Evolutionary conservation across 768 basidiomycete genomes (phyloP).

Genomic region (Dentipellis sp.): DNA sequence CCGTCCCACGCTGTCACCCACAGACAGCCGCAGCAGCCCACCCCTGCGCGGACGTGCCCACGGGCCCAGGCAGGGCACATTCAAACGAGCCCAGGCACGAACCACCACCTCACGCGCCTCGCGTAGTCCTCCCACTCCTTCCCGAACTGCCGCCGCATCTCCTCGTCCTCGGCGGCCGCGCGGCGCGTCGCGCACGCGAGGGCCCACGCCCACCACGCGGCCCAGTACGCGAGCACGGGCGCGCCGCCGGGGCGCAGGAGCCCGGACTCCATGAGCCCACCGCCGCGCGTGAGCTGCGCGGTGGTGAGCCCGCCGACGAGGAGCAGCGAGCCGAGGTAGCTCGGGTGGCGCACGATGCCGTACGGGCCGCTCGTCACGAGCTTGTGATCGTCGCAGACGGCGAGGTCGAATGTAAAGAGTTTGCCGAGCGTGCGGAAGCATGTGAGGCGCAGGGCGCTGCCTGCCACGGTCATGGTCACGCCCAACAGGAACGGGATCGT

Average conservation of each 20-base stretch:
- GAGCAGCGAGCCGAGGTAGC: constrained; percentile 5
- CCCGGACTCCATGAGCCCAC: background rate
- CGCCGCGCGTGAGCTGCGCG: background rate
- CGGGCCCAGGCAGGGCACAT: background rate
- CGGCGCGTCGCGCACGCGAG: constrained; percentile 9
- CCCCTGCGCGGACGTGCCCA: background rate
- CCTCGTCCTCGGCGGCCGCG: constrained; percentile 40
- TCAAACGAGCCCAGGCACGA: constrained; percentile 34
- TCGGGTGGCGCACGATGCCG: constrained; percentile 10
- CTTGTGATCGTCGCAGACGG: constrained; percentile 1
- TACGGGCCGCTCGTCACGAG: constrained; percentile 11
- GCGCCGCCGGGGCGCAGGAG: background rate
- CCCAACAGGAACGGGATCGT: background rate
- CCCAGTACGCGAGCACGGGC: background rate
- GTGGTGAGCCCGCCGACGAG: background rate
- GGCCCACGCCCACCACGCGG: background rate
- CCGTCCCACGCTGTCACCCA: background rate
- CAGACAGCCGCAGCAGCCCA: background rate
- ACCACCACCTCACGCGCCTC: constrained; percentile 36
- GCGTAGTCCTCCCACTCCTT: constrained; percentile 42
- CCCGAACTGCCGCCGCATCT: constrained; percentile 36
- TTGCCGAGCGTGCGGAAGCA: constrained; percentile 9
- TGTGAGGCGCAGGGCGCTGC: background rate
- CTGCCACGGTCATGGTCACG: background rate
- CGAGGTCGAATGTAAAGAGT: constrained; percentile 9